These are phyloP conservation scores for Fusarium tuaranense DNA, from an alignment of 2,329 filamentous ascomycete species.

Conservation along the genomic window DNA sequence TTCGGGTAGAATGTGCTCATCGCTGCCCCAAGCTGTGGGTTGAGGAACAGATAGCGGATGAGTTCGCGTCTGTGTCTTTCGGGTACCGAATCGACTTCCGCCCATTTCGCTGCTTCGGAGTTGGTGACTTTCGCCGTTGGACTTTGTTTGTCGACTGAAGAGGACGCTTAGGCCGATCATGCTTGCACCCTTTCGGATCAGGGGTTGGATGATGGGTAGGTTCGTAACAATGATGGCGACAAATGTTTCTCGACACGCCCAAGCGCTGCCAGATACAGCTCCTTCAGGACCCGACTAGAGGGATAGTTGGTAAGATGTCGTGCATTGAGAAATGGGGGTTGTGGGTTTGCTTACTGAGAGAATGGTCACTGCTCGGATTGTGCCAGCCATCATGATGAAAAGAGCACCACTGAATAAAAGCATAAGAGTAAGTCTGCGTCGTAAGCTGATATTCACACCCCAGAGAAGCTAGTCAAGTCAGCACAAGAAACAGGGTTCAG, in stretches of 20 bases:
- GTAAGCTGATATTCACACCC: slow-evolving; percentile 39
- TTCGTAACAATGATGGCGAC: slow-evolving; percentile 54
- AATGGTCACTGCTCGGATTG: slow-evolving; percentile 36
- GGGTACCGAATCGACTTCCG: slow-evolving; percentile 28
- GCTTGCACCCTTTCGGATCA: slow-evolving; percentile 35
- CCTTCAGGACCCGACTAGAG: slow-evolving; percentile 29
- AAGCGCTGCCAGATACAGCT: slow-evolving; percentile 38
- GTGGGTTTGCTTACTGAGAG: slow-evolving; percentile 18
- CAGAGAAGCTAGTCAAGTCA: slow-evolving; percentile 27
- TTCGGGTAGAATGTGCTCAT: slow-evolving; percentile 36
- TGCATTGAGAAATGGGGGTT: not conserved
- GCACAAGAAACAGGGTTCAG: not conserved
- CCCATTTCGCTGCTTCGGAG: slow-evolving; percentile 29
- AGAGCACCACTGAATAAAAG: slow-evolving; percentile 36
- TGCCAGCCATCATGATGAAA: slow-evolving; percentile 40
- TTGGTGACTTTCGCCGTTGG: slow-evolving; percentile 35
- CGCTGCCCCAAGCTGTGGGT: slow-evolving; percentile 35
- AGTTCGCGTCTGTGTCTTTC: not conserved
- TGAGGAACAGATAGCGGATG: slow-evolving; percentile 29
- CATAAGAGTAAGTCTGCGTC: slow-evolving; percentile 38
- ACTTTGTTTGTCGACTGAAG: slow-evolving; percentile 31
- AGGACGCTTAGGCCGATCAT: slow-evolving; percentile 35
- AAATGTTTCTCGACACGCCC: slow-evolving; percentile 55
- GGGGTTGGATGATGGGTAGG: slow-evolving; percentile 38
- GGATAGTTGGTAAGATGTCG: not conserved